phyloP scores from a whole-genome alignment of 352 stramenopile genomes.

The Phytophthora citricola region DNA sequence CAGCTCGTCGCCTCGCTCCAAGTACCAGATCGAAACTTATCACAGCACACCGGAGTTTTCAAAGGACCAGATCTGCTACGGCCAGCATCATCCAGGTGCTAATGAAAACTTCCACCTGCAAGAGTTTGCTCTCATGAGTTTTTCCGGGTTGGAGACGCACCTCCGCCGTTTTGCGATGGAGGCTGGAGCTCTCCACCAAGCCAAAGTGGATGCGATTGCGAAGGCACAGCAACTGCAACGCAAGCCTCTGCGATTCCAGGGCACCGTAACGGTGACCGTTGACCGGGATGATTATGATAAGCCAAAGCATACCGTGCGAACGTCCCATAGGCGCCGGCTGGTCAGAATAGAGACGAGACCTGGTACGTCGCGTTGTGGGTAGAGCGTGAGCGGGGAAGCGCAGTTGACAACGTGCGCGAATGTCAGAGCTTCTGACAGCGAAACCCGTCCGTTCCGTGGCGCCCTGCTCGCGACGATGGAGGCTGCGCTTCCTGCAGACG shows the following conservation, averaged over 20 bases:
- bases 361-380: slow-evolving; percentile 6
- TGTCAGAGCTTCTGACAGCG: slow-evolving; percentile 7
- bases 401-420: slow-evolving; percentile 4
- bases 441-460: slow-evolving; percentile 5
- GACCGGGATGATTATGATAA: slow-evolving; percentile 17
- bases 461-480: slow-evolving; percentile 4
- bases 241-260: slow-evolving; percentile 10
- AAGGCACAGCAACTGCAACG: slow-evolving; percentile 6
- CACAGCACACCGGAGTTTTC: slow-evolving; percentile 43
- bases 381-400: background rate
- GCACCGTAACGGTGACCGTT: background rate
- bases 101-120: slow-evolving; percentile 42
- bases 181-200: slow-evolving; percentile 21
- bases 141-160: slow-evolving; percentile 29
- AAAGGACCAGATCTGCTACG: slow-evolving; percentile 60
- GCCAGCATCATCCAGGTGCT: slow-evolving; percentile 26
- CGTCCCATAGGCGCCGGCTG: slow-evolving; percentile 5
- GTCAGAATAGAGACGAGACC: slow-evolving; percentile 14
- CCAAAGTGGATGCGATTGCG: slow-evolving; percentile 17
- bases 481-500: slow-evolving; percentile 8
- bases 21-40: slow-evolving; percentile 65
- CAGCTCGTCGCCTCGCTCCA: slow-evolving; percentile 27
- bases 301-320: background rate
- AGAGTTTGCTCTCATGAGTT: slow-evolving; percentile 28
- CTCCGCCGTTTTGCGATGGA: slow-evolving; percentile 38